Evolutionary conservation across 2,329 filamentous ascomycete species (phyloP).

Genomic region (Nemania sp.): DNA sequence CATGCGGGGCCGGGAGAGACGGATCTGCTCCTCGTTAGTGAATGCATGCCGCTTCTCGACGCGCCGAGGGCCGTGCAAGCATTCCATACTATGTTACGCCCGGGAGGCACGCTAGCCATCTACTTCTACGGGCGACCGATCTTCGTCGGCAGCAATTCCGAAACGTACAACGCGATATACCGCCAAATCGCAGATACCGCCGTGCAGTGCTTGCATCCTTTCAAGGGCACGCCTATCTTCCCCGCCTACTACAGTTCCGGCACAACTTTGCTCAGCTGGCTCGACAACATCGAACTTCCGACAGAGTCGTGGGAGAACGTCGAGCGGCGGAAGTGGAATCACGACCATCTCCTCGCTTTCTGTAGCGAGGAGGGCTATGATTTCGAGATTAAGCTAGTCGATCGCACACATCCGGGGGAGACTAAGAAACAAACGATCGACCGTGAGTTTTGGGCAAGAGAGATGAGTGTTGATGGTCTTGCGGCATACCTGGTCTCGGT

Average conservation of each 20-base stretch:
- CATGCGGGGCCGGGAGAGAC: neutral
- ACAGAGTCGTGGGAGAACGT: neutral
- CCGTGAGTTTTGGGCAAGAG: neutral
- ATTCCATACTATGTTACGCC: neutral
- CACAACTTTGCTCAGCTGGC: neutral
- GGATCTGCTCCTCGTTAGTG: neutral
- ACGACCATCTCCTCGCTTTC: neutral
- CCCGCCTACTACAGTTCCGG: neutral
- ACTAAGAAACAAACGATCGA: neutral
- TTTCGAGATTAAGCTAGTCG: neutral
- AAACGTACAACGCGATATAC: neutral
- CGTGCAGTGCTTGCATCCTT: neutral
- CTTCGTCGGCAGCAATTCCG: neutral
- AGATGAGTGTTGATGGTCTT: neutral
- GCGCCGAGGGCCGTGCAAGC: neutral
- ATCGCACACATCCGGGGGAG: neutral
- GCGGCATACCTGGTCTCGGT: neutral
- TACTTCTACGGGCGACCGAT: neutral
- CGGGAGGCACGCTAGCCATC: neutral
- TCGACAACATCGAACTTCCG: neutral
- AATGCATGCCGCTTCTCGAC: constrained; percentile 1
- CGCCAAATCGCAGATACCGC: neutral
- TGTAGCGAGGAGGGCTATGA: neutral
- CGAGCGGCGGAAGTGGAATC: neutral
- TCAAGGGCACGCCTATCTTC: neutral